These are phyloP conservation scores for Globisporangium polare DNA, from an alignment of 352 stramenopile genomes.

Conservation along the genomic window DNA sequence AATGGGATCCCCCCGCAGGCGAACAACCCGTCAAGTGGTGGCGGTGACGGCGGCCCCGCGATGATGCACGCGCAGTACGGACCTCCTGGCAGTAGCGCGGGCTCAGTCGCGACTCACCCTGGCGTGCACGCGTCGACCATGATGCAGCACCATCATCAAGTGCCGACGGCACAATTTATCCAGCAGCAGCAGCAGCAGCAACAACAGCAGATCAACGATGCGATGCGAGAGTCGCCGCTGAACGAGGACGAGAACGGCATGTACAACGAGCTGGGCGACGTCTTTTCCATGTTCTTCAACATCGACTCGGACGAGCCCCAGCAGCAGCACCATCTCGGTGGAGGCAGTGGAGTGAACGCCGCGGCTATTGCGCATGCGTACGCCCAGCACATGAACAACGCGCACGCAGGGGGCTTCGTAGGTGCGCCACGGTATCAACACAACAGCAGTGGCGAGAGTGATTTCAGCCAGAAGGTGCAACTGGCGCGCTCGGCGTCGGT, in stretches of 20 bases:
- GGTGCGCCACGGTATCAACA: constrained; percentile 10
- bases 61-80: constrained; percentile 14
- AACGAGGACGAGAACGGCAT: constrained; percentile 48
- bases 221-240: constrained; percentile 26
- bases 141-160: constrained; percentile 10
- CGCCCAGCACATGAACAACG: constrained; percentile 9
- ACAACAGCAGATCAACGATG: constrained; percentile 17
- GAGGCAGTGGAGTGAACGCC: neutral
- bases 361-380: constrained; percentile 2
- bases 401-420: constrained; percentile 5
- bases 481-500: constrained; percentile 40
- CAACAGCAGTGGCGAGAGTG: neutral
- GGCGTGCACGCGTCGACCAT: constrained; percentile 3
- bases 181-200: constrained; percentile 20
- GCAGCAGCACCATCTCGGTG: constrained; percentile 6
- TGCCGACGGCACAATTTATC: constrained; percentile 7
- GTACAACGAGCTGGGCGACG: constrained; percentile 64
- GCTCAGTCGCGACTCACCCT: neutral
- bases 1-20: constrained; percentile 15
- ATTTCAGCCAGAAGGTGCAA: constrained; percentile 33
- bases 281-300: constrained; percentile 74
- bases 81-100: neutral
- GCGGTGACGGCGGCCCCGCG: neutral
- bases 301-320: constrained; percentile 40
- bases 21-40: neutral